Evolutionary conservation across 306 rosid genomes (phyloP).

Genomic region (Sicyos baderoa): DNA sequence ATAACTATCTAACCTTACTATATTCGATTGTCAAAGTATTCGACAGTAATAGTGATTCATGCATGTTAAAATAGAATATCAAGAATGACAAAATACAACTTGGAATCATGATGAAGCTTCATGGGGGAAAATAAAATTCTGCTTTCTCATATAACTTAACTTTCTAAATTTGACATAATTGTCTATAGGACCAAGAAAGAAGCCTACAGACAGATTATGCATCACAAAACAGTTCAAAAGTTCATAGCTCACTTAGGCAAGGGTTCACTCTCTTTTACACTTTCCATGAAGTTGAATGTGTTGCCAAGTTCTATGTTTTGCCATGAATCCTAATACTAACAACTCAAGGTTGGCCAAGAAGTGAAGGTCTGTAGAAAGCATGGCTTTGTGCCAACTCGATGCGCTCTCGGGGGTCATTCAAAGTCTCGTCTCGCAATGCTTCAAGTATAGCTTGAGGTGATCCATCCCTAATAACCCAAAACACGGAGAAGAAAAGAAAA

Average conservation of each 20-base stretch:
- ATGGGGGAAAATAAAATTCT: not conserved
- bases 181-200: conserved; percentile 1
- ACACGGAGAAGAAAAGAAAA: not conserved
- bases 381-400: conserved; percentile 91
- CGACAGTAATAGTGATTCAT: not conserved
- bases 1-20: no score
- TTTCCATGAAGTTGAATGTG: conserved; percentile 24
- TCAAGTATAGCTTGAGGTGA: conserved; percentile 70
- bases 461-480: conserved; percentile 46
- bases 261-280: not conserved
- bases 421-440: conserved; percentile 77
- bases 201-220: conserved; percentile 3
- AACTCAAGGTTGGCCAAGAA: conserved; percentile 54
- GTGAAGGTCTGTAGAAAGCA: conserved; percentile 81
- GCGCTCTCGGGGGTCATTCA: conserved; percentile 89
- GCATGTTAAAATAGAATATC: not conserved
- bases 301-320: conserved; percentile 21
- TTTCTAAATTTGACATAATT: conserved; percentile 1
- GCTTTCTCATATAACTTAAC: not conserved
- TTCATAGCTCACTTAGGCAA: not conserved
- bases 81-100: not conserved
- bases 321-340: conserved; percentile 21
- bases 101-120: not conserved
- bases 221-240: conserved; percentile 11
- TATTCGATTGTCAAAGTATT: no score